Evolutionary conservation across 495 filamentous ascomycete genomes (phyloP).

Genomic region (Podospora comata): DNA sequence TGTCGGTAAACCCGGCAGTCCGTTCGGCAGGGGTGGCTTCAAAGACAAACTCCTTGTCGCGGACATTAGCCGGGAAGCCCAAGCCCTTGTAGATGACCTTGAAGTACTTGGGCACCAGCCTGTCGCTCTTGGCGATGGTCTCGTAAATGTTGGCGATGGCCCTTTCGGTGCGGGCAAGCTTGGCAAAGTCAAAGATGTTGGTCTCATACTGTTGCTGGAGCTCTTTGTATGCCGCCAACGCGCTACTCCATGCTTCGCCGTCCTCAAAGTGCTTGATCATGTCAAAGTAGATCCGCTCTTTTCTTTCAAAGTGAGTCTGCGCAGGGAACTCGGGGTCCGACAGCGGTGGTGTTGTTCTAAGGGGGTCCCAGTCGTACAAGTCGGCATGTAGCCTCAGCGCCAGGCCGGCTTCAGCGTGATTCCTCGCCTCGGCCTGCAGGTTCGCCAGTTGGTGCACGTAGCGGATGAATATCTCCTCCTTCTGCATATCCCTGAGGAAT

Average conservation of each 20-base stretch:
- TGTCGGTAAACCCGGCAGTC: slow-evolving; percentile 79
- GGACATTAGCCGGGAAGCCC: slow-evolving; percentile 74
- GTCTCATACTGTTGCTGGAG: slow-evolving; percentile 84
- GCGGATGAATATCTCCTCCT: slow-evolving; percentile 93
- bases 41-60: slow-evolving; percentile 92
- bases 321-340: slow-evolving; percentile 72
- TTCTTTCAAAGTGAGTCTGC: slow-evolving; percentile 88
- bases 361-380: slow-evolving; percentile 86
- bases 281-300: slow-evolving; percentile 86
- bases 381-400: slow-evolving; percentile 89
- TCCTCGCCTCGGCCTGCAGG: slow-evolving; percentile 68
- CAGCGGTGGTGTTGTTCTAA: slow-evolving; percentile 62
- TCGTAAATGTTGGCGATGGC: slow-evolving; percentile 95
- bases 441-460: slow-evolving; percentile 92
- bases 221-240: slow-evolving; percentile 86
- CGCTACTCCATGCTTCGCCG: slow-evolving; percentile 86
- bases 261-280: slow-evolving; percentile 95
- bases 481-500: slow-evolving; percentile 94
- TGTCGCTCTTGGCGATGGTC: slow-evolving; percentile 74
- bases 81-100: slow-evolving; percentile 87
- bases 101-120: slow-evolving; percentile 80
- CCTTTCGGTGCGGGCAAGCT: slow-evolving; percentile 81
- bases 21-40: slow-evolving; percentile 76
- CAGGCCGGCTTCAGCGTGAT: slow-evolving; percentile 87
- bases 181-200: slow-evolving; percentile 85